Conservation (phyloP, 75 land plant genomes). For the Sequoia sempervirens region DNA sequence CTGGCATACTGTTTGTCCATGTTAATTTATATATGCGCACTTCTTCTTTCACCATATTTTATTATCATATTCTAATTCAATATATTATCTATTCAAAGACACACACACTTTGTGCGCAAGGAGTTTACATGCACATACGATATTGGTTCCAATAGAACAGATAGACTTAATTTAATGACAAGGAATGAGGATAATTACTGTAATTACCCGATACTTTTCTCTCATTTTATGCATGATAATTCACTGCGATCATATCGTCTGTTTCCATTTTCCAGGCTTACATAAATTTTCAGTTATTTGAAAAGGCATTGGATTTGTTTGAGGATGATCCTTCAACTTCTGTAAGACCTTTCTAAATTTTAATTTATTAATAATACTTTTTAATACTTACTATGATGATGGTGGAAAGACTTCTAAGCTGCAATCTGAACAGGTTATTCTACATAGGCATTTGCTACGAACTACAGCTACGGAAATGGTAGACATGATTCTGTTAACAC, state of each 20-base stretch:
- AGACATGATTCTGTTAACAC: conserved; percentile 52
- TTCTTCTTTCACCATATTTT: not conserved
- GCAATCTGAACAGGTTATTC: conserved; percentile 40
- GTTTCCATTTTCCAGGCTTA: conserved; percentile 41
- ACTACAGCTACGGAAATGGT: conserved; percentile 72
- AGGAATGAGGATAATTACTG: conserved; percentile 6
- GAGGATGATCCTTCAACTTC: conserved; percentile 76
- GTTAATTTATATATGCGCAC: not conserved
- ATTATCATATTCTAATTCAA: not conserved
- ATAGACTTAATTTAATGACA: not conserved
- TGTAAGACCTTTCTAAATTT: conserved; percentile 32
- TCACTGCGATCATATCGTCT: not conserved
- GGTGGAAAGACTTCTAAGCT: not conserved
- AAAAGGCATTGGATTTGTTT: conserved; percentile 90
- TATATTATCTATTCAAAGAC: not conserved
- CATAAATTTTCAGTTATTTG: conserved; percentile 84
- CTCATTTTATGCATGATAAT: conserved; percentile 9
- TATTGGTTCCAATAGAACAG: not conserved
- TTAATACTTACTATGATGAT: not conserved
- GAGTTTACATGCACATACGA: not conserved
- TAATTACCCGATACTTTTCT: not conserved
- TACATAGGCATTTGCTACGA: conserved; percentile 86
- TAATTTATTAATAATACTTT: not conserved
- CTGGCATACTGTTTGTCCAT: not conserved
- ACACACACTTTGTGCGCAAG: not conserved